These are phyloP conservation scores for Naegleria fowleri DNA, from an alignment of 208 protist genomes.

Conservation along the genomic window DNA sequence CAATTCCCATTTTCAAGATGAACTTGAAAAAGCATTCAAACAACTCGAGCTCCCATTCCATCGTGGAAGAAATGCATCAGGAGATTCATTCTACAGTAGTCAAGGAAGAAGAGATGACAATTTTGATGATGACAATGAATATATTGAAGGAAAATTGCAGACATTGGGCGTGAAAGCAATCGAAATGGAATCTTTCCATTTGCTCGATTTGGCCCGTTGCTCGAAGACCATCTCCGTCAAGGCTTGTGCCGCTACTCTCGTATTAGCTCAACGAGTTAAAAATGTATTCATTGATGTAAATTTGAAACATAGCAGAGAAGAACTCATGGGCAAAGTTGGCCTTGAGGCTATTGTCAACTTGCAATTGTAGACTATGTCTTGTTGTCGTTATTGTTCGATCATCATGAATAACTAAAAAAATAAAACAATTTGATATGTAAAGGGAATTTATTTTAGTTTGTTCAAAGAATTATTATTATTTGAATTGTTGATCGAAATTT, in stretches of 20 bases:
- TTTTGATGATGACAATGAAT: constrained; percentile 15
- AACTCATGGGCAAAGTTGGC: neutral
- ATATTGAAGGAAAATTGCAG: neutral
- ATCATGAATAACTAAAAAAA: too few relatives aligned
- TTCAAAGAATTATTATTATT: neutral
- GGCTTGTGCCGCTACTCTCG: neutral
- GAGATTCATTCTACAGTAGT: constrained; percentile 10
- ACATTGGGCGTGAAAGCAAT: neutral
- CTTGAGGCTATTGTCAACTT: constrained; percentile 8
- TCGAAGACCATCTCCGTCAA: neutral
- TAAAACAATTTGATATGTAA: neutral
- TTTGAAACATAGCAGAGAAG: neutral
- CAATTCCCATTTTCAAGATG: neutral
- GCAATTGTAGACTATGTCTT: neutral
- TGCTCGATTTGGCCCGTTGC: constrained; percentile 21
- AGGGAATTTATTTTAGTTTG: neutral
- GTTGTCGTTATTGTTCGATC: too few relatives aligned
- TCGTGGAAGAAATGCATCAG: neutral
- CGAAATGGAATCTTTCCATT: constrained; percentile 30
- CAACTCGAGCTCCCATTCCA: neutral
- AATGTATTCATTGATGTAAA: constrained; percentile 8
- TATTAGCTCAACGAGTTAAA: constrained; percentile 8
- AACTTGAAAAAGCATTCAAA: neutral
- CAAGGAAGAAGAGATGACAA: neutral
- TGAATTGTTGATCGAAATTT: too few relatives aligned